Percentiles rank a stretch among this genome's conserved stretches.
phyloP scores from a whole-genome alignment of 768 basidiomycete genomes.

The Leucosporidium yakuticum region DNA sequence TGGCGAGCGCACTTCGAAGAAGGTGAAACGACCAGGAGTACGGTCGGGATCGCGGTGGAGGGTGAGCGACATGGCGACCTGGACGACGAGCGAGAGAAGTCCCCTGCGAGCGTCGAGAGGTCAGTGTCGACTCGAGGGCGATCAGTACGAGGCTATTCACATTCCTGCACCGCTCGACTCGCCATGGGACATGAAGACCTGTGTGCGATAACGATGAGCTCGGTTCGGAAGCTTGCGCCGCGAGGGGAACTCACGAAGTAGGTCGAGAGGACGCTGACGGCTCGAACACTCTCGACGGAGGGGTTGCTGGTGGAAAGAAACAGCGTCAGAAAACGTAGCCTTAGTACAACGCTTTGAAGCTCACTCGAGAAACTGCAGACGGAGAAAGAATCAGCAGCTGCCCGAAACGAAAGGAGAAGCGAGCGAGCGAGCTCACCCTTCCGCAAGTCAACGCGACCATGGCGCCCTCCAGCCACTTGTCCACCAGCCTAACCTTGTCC shows the following conservation, averaged over 20 bases:
- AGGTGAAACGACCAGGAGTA: conserved; percentile 14
- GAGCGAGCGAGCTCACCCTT: conserved; percentile 1
- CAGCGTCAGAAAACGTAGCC: no score
- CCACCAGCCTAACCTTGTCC: conserved; percentile 14
- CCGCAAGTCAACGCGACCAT: conserved; percentile 27
- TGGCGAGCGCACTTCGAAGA: conserved; percentile 23
- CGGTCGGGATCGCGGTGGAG: conserved; percentile 31
- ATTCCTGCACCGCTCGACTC: not conserved
- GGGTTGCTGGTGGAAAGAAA: conserved; percentile 4
- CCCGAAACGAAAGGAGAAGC: not conserved
- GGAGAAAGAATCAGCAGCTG: not conserved
- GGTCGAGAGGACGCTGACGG: conserved; percentile 19
- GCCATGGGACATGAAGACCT: conserved; percentile 11
- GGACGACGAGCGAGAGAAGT: conserved; percentile 24
- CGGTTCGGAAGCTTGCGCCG: no score
- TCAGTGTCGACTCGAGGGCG: not conserved
- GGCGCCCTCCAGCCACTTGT: conserved; percentile 28
- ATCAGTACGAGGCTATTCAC: conserved; percentile 13
- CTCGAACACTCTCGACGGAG: conserved; percentile 23
- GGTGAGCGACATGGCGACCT: conserved; percentile 22
- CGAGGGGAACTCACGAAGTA: conserved; percentile 18
- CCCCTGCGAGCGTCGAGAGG: conserved; percentile 4
- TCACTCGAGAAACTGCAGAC: conserved; percentile 17
- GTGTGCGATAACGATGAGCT: not conserved
- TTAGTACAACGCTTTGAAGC: no score